Base-by-base conservation (phyloP, 331 rosid species). In the Malus hybrid region DNA sequence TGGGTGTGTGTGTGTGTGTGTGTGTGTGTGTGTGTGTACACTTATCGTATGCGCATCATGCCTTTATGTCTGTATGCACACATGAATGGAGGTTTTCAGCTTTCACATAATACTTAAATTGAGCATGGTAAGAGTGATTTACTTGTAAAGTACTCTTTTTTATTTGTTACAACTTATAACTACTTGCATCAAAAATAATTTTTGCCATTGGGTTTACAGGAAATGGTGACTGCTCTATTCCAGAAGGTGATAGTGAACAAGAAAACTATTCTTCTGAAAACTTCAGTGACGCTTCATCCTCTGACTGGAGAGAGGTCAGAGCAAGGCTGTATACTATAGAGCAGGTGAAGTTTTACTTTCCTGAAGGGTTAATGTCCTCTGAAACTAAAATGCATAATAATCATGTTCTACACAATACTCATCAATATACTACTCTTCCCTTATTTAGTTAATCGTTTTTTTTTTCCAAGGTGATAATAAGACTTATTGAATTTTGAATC, bases 301-400 rank as follows among this genome's bases (percentile, higher is more conserved):
- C 78, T 75, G 98, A 39, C 68, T 95, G 98, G 99, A 90, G 99
- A 39, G 97, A 92, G 72, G 89, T 95, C 87, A 89, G 99, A 84
- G 99, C 99, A 30, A 89, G 87, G 84, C 84, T 95, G 36, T 88
- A 81, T 68, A 70, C 76, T 14, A 85, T 78, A 58, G 96, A 88
- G 87, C 93, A 86, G 99, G 99, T 95, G 75, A 83, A 79, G 56
- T 71, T 39, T 78, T 81, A 55, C 44, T 77, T 80, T 78, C 48
- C 57, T 65, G 8, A 57, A 10, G 66, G 28, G 82, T 16, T 81
- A 48, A 63, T 36, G 60, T 29, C 24, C 53, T 22, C 8, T 67
- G 2, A 24, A 77, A 55, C 62, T 44, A 42, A 68, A n/a, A 42
- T 63, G 26, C 34, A 26, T 46, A 32, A 6, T 53, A 18, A 26